phyloP scores from a whole-genome alignment of 225 moss, liverwort and hornwort species.

The Takakia lepidozioides region DNA sequence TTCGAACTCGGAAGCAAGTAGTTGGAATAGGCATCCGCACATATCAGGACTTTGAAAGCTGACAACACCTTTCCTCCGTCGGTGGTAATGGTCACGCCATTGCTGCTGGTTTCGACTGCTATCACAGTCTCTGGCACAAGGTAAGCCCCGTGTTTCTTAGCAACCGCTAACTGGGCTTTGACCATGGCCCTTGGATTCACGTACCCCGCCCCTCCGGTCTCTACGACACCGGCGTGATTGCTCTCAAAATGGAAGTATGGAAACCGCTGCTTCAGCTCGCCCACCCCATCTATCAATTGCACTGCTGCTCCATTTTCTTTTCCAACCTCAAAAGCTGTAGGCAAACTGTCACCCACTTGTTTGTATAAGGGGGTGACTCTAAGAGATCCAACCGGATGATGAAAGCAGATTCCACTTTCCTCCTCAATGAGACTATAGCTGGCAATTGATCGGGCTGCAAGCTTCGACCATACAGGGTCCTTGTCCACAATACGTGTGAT shows the following conservation, averaged over 20 bases:
- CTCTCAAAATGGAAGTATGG: slow-evolving; percentile 67
- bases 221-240: slow-evolving; percentile 62
- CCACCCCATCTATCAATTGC: slow-evolving; percentile 37
- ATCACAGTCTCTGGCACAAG: slow-evolving; percentile 62
- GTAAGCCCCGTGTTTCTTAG: slow-evolving; percentile 47
- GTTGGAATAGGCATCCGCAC: slow-evolving; percentile 70
- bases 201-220: slow-evolving; percentile 68
- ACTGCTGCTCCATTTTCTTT: slow-evolving; percentile 56
- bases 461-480: slow-evolving; percentile 78
- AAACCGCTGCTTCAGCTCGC: slow-evolving; percentile 36
- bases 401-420: slow-evolving; percentile 71
- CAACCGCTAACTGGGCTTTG: slow-evolving; percentile 60
- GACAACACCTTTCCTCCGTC: slow-evolving; percentile 37
- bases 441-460: slow-evolving; percentile 85
- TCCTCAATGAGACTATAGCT: slow-evolving; percentile 49
- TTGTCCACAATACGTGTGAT: slow-evolving; percentile 73
- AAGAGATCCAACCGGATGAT: slow-evolving; percentile 63
- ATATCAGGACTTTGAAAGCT: slow-evolving; percentile 54
- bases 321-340: slow-evolving; percentile 38
- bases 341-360: slow-evolving; percentile 34
- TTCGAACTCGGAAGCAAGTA: slow-evolving; percentile 29
- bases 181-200: slow-evolving; percentile 72
- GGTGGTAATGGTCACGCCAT: slow-evolving; percentile 45
- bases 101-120: slow-evolving; percentile 26
- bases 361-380: slow-evolving; percentile 65